Conservation (phyloP, 2,329 filamentous ascomycete genomes). For the Exserohilum turcica region DNA sequence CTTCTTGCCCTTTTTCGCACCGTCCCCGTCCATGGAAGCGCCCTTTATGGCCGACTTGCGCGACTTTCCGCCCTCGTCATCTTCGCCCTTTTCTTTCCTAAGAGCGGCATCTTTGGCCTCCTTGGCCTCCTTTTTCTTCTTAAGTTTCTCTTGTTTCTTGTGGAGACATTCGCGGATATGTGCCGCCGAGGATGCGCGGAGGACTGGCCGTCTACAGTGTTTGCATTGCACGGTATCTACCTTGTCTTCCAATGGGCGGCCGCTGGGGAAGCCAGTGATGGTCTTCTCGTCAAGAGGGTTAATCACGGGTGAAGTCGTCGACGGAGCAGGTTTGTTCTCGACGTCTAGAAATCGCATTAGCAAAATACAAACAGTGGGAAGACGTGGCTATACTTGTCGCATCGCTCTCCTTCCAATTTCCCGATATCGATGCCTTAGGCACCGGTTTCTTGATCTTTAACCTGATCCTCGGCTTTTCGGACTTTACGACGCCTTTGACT, state of each 20-base stretch:
- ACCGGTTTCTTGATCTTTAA: constrained; percentile 63
- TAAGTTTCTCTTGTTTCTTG: constrained; percentile 72
- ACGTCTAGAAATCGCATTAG: constrained; percentile 25
- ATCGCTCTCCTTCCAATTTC: constrained; percentile 72
- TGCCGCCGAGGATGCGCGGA: constrained; percentile 73
- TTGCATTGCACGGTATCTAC: constrained; percentile 83
- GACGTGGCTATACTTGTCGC: constrained; percentile 59
- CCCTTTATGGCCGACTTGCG: constrained; percentile 51
- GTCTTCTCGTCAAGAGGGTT: constrained; percentile 74
- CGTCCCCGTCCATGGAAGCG: constrained; percentile 43
- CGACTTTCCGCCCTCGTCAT: constrained; percentile 50
- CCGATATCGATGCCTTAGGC: constrained; percentile 68
- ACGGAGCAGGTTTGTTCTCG: constrained; percentile 32
- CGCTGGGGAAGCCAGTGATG: constrained; percentile 78
- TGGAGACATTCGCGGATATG: constrained; percentile 85
- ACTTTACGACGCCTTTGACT: constrained; percentile 42
- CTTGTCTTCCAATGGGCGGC: constrained; percentile 78
- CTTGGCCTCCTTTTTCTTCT: constrained; percentile 68
- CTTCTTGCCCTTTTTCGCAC: constrained; percentile 54
- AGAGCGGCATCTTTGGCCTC: constrained; percentile 58
- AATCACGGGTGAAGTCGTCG: constrained; percentile 47
- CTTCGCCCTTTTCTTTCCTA: constrained; percentile 54
- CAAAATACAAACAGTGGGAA: neutral
- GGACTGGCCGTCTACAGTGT: constrained; percentile 88
- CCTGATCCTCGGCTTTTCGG: constrained; percentile 50